Percentiles rank a stretch among this genome's conserved stretches.
Conservation (phyloP, 2,329 filamentous ascomycete genomes). For the Onygenales sp. region DNA sequence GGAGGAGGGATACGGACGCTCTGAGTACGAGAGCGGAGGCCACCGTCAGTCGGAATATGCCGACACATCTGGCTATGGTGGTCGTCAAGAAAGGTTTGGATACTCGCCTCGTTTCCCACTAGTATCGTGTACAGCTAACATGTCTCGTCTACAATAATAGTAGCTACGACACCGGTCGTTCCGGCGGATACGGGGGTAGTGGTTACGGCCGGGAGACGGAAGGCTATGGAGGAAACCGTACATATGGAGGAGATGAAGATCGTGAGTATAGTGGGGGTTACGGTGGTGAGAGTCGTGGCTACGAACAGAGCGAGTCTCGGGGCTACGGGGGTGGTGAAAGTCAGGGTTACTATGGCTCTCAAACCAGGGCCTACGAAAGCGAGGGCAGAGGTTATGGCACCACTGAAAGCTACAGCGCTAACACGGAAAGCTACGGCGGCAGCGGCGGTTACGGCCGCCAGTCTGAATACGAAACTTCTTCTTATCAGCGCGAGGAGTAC, state of each 20-base stretch:
- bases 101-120: not conserved
- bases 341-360: slow-evolving; percentile 2
- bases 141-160: not conserved
- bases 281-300: not conserved
- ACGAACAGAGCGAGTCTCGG: not conserved
- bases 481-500: slow-evolving; percentile 8
- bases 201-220: not conserved
- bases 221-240: not conserved
- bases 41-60: slow-evolving; percentile 4
- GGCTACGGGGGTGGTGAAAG: slow-evolving; percentile 2
- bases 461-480: slow-evolving; percentile 6
- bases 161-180: not conserved
- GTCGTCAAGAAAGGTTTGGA: slow-evolving; percentile 4
- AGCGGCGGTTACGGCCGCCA: slow-evolving; percentile 2
- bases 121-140: not conserved
- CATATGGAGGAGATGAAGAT: not conserved
- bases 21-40: slow-evolving; percentile 2
- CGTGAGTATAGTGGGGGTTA: not conserved
- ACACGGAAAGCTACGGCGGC: not conserved
- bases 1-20: slow-evolving; percentile 10
- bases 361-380: slow-evolving; percentile 2
- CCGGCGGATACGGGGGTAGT: not conserved
- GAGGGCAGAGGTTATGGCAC: not conserved
- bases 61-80: slow-evolving; percentile 1
- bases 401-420: not conserved